phyloP scores from a whole-genome alignment of 371 early-diverging fungal species.

The Encephalitozoon cuniculi region DNA sequence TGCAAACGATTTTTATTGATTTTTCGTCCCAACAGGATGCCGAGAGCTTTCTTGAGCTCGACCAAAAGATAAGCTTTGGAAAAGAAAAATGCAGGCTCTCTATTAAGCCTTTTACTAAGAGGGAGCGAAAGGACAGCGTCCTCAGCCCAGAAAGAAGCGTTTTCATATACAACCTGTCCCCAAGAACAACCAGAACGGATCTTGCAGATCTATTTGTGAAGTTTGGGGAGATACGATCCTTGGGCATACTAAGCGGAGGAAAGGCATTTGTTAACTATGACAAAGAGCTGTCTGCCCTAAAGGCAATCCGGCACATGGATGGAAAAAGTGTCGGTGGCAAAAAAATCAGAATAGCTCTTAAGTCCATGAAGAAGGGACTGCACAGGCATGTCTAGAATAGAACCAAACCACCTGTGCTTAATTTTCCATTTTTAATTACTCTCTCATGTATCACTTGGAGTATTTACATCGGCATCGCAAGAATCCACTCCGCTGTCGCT shows the following conservation, averaged over 20 bases:
- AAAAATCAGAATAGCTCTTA: conserved; percentile 25
- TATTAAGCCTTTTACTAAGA: not conserved
- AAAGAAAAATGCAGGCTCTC: not conserved
- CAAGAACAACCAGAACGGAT: conserved; percentile 9
- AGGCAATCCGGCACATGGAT: conserved; percentile 36
- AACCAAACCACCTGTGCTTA: not conserved
- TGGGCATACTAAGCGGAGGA: conserved; percentile 1
- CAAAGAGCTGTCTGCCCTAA: conserved; percentile 21
- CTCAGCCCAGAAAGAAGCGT: conserved; percentile 1
- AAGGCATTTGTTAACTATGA: conserved; percentile 38
- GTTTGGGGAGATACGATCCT: conserved; percentile 20
- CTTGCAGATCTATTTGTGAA: conserved; percentile 19
- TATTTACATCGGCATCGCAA: not conserved
- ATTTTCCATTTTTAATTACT: conserved; percentile 4
- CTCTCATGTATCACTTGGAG: not conserved
- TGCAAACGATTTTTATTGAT: conserved; percentile 3
- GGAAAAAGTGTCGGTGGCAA: conserved; percentile 10
- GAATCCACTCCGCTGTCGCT: not conserved
- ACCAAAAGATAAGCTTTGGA: conserved; percentile 12
- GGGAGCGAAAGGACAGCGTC: not conserved
- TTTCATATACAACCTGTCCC: conserved; percentile 30
- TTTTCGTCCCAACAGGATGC: conserved; percentile 17
- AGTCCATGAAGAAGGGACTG: not conserved
- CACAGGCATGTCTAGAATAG: not conserved
- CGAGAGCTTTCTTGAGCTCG: not conserved